Conservation (phyloP, 1,284 basidiomycete genomes). For the Boletus semigastroideus region DNA sequence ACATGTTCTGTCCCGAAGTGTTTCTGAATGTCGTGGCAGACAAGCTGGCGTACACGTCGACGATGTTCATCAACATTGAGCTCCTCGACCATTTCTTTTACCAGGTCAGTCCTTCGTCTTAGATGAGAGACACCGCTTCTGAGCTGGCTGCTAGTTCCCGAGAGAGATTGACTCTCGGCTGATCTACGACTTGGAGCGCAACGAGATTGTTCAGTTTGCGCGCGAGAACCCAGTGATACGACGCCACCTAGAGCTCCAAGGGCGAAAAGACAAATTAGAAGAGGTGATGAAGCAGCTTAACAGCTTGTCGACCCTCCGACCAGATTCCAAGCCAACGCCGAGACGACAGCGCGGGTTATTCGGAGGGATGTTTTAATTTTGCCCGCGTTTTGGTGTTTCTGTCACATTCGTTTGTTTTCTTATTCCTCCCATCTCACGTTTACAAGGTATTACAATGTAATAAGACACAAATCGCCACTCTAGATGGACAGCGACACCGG, state of each 20-base stretch:
- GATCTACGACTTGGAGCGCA: slow-evolving; percentile 87
- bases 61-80: slow-evolving; percentile 99
- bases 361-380: slow-evolving; percentile 55
- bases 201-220: slow-evolving; percentile 87
- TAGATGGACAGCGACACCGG: neutral
- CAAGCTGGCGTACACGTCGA: slow-evolving; percentile 93
- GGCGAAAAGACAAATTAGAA: slow-evolving; percentile 97
- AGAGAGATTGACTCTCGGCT: slow-evolving; percentile 96
- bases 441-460: slow-evolving; percentile 10
- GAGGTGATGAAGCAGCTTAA: slow-evolving; percentile 93
- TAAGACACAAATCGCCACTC: slow-evolving; percentile 19
- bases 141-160: slow-evolving; percentile 67
- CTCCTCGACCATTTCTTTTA: slow-evolving; percentile 98
- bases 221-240: slow-evolving; percentile 89
- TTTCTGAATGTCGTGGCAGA: slow-evolving; percentile 97
- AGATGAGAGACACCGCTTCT: neutral
- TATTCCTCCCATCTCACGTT: neutral
- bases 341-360: slow-evolving; percentile 74
- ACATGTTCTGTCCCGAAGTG: slow-evolving; percentile 92
- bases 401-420: slow-evolving; percentile 13
- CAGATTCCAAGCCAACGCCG: slow-evolving; percentile 69
- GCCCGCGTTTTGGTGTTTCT: neutral
- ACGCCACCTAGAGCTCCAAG: slow-evolving; percentile 92
- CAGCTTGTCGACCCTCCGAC: slow-evolving; percentile 77
- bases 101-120: slow-evolving; percentile 54